Evolutionary conservation across 495 filamentous ascomycete genomes (phyloP).

Genomic region (Massariosphaeria phaeospora): DNA sequence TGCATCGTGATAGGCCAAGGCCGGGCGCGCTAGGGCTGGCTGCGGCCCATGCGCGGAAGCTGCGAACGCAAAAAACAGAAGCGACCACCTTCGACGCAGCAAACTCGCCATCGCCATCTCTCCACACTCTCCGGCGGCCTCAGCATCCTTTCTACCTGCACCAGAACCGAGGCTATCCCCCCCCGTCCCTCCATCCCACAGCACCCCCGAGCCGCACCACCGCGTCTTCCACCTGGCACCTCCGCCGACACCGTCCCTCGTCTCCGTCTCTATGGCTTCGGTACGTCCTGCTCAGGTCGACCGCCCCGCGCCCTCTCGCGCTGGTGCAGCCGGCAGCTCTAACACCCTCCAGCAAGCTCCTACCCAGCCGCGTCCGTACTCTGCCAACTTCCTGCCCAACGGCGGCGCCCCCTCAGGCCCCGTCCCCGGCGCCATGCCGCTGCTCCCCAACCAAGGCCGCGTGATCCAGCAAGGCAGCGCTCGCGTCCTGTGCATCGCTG

Average conservation of each 20-base stretch:
- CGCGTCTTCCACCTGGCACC: not conserved
- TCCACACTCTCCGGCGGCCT: not conserved
- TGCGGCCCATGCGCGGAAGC: slow-evolving; percentile 5
- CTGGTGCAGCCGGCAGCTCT: slow-evolving; percentile 7
- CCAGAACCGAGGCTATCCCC: too few relatives aligned
- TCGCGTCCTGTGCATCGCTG: slow-evolving; percentile 90
- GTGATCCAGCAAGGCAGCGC: slow-evolving; percentile 80
- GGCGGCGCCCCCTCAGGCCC: slow-evolving; percentile 40
- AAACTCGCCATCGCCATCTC: slow-evolving; percentile 4
- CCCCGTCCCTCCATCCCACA: not conserved
- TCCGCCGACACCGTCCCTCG: not conserved
- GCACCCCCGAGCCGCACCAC: not conserved
- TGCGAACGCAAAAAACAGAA: slow-evolving; percentile 16
- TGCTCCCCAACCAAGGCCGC: slow-evolving; percentile 62
- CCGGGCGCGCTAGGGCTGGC: slow-evolving; percentile 2
- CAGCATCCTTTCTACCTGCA: not conserved
- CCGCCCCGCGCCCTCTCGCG: not conserved
- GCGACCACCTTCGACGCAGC: not conserved
- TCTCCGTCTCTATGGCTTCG: slow-evolving; percentile 48
- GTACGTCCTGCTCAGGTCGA: slow-evolving; percentile 10
- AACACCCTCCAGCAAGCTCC: slow-evolving; percentile 39
- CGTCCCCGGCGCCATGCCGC: slow-evolving; percentile 42
- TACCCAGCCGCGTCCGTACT: slow-evolving; percentile 40
- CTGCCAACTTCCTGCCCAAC: slow-evolving; percentile 41
- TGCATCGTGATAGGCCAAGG: slow-evolving; percentile 10